Percentiles rank a stretch among this genome's conserved stretches.
Evolutionary conservation across 2,329 filamentous ascomycete genomes (phyloP).

Genomic region (Parastagonospora nodorum): DNA sequence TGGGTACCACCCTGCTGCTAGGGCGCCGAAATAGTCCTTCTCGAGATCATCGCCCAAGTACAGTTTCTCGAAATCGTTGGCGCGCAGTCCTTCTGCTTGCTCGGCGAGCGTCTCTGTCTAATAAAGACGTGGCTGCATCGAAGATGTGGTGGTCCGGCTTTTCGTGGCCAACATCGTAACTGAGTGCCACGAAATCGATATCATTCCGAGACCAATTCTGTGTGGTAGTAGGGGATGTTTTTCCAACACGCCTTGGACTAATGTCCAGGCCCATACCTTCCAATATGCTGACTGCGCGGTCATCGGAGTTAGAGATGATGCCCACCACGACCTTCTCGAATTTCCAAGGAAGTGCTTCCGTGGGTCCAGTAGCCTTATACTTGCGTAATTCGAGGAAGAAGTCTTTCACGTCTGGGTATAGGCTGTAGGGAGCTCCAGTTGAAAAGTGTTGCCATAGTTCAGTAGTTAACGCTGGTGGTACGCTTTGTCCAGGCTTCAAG

Average conservation of each 20-base stretch:
- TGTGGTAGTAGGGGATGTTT: slow-evolving; percentile 13
- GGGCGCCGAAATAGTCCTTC: slow-evolving; percentile 58
- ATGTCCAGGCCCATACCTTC: slow-evolving; percentile 59
- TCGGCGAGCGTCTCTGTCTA: slow-evolving; percentile 39
- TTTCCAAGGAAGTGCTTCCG: slow-evolving; percentile 26
- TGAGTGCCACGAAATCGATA: slow-evolving; percentile 65
- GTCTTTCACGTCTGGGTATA: slow-evolving; percentile 54
- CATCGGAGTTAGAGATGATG: slow-evolving; percentile 67
- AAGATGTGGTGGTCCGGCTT: slow-evolving; percentile 66
- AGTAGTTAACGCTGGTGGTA: slow-evolving; percentile 55
- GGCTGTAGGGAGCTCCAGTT: slow-evolving; percentile 57
- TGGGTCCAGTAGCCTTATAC: slow-evolving; percentile 1
- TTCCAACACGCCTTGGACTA: slow-evolving; percentile 27
- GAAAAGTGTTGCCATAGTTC: slow-evolving; percentile 60
- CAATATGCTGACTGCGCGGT: slow-evolving; percentile 61
- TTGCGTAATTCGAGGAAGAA: slow-evolving; percentile 52
- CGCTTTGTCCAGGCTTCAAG: slow-evolving; percentile 29
- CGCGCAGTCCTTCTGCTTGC: slow-evolving; percentile 5
- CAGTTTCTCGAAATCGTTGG: slow-evolving; percentile 47
- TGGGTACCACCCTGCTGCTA: slow-evolving; percentile 54
- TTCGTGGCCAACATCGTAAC: slow-evolving; percentile 65
- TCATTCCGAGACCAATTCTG: slow-evolving; percentile 37
- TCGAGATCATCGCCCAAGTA: slow-evolving; percentile 61
- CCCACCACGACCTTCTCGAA: slow-evolving; percentile 57
- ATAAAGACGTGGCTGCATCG: slow-evolving; percentile 56